These are phyloP conservation scores for Carpinus viminea DNA, from an alignment of 306 rosid species.

Conservation along the genomic window DNA sequence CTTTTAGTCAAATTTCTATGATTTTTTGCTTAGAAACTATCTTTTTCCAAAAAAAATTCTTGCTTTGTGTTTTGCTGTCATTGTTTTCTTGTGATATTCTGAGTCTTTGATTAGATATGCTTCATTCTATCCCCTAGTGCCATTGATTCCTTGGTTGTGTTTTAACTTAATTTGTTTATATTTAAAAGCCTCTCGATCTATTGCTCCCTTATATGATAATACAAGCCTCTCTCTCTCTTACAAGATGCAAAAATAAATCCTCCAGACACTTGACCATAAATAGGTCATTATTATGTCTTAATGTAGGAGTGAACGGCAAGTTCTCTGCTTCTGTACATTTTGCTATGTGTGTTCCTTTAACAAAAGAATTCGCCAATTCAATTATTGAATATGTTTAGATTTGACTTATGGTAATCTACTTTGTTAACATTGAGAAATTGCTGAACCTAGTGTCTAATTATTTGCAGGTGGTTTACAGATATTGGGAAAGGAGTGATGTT, in stretches of 20 bases:
- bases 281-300: not conserved
- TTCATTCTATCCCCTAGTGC: too few species aligned
- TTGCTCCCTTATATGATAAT: too few species aligned
- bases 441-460: slow-evolving; percentile 32
- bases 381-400: not conserved
- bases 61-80: too few species aligned
- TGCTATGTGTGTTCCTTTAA: not conserved
- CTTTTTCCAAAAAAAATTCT: not conserved
- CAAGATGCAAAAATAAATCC: too few species aligned
- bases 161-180: too few species aligned
- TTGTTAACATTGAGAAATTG: slow-evolving; percentile 17
- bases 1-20: not conserved
- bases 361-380: not conserved
- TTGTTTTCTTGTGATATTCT: too few species aligned
- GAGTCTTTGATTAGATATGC: too few species aligned
- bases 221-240: too few species aligned
- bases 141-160: too few species aligned
- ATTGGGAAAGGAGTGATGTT: slow-evolving; percentile 91
- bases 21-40: not conserved
- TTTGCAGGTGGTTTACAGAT: slow-evolving; percentile 79
- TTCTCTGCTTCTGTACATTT: not conserved
- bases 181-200: too few species aligned
- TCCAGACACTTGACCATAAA: too few species aligned
- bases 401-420: not conserved
- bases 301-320: not conserved